Conservation (phyloP, 345 rosid species). For the Camelina neglecta region DNA sequence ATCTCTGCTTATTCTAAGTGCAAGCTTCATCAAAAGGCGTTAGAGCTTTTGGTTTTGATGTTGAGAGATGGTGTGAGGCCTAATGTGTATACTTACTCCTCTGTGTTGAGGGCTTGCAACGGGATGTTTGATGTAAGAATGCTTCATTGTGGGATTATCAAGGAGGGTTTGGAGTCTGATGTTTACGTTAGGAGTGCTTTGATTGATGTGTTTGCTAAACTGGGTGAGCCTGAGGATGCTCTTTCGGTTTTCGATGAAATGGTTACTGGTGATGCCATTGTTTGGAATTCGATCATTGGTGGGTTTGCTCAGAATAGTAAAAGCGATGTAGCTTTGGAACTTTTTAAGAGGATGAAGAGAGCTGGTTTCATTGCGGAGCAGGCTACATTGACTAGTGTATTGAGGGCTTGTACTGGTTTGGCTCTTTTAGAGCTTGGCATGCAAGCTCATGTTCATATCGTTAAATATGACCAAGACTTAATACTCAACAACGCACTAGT, state of each 20-base stretch:
- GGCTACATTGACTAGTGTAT: conserved; percentile 63
- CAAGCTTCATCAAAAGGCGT: conserved; percentile 40
- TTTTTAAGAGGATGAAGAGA: conserved; percentile 70
- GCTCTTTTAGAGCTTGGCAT: conserved; percentile 67
- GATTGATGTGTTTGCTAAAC: conserved; percentile 67
- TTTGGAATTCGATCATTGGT: conserved; percentile 79
- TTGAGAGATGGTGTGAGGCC: conserved; percentile 61
- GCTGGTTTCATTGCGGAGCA: conserved; percentile 60
- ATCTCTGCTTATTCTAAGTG: conserved; percentile 61
- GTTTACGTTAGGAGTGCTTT: conserved; percentile 73
- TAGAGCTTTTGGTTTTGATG: conserved; percentile 56
- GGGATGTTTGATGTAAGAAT: conserved; percentile 51
- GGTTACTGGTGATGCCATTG: conserved; percentile 64
- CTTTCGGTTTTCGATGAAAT: conserved; percentile 58
- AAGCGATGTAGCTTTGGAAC: conserved; percentile 57
- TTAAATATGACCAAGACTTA: conserved; percentile 65
- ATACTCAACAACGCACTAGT: conserved; percentile 70
- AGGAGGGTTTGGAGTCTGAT: conserved; percentile 67
- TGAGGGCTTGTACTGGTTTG: conserved; percentile 71
- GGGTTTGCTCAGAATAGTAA: conserved; percentile 73
- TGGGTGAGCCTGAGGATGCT: conserved; percentile 53
- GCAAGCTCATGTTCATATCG: conserved; percentile 72
- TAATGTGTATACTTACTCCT: conserved; percentile 67
- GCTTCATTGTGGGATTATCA: conserved; percentile 60
- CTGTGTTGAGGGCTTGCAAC: conserved; percentile 63